Evolutionary conservation across 2,329 filamentous ascomycete species (phyloP).

Genomic region (Paecilomyces sp.): DNA sequence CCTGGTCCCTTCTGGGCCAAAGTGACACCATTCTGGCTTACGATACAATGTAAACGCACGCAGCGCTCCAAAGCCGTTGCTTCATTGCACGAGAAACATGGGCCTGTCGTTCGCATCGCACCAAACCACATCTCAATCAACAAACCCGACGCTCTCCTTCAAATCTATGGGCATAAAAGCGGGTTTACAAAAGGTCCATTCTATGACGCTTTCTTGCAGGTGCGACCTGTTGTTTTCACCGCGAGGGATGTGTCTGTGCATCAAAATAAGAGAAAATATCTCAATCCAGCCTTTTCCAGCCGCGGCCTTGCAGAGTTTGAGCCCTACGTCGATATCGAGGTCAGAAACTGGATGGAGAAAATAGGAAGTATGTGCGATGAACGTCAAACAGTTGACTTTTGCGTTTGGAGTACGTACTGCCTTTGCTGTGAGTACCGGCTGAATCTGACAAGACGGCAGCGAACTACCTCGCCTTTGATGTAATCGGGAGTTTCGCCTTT

Average conservation of each 20-base stretch:
- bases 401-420: too few species aligned
- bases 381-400: too few species aligned
- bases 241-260: constrained; percentile 3
- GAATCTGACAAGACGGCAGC: background rate
- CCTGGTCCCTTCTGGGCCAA: constrained; percentile 4
- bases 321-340: constrained; percentile 1
- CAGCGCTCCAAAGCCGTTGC: constrained; percentile 12
- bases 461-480: constrained; percentile 7
- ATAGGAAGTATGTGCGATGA: too few species aligned
- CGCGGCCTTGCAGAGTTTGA: constrained; percentile 4
- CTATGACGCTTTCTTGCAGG: constrained; percentile 13
- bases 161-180: constrained; percentile 30
- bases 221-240: constrained; percentile 8
- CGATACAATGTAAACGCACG: constrained; percentile 11
- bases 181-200: constrained; percentile 23
- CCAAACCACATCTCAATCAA: constrained; percentile 39
- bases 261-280: constrained; percentile 12
- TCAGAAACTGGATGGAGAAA: too few species aligned
- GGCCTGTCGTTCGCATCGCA: constrained; percentile 34
- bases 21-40: constrained; percentile 12
- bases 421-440: too few species aligned
- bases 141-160: constrained; percentile 28
- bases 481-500: constrained; percentile 4
- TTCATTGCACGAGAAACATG: constrained; percentile 13
- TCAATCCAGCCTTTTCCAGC: constrained; percentile 6